Evolutionary conservation across 805 yeast genomes (phyloP).

Genomic region (Schwanniomyces occidentalis): DNA sequence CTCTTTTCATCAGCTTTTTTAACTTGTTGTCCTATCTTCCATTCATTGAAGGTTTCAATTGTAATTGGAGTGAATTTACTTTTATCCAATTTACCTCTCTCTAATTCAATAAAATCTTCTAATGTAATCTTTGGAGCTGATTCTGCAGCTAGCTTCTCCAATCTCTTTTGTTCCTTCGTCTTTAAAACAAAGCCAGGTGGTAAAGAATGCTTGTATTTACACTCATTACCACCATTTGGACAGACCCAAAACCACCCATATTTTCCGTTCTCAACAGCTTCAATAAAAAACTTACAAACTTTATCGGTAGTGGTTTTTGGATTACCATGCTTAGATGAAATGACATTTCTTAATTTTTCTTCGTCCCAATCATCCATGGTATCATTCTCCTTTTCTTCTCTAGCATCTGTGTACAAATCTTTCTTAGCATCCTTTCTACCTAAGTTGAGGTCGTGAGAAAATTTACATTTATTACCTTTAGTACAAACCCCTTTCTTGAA

Average conservation of each 20-base stretch:
- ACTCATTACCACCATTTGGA: slow-evolving; percentile 89
- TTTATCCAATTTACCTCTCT: slow-evolving; percentile 79
- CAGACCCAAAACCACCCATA: slow-evolving; percentile 99
- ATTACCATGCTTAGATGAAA: slow-evolving; percentile 91
- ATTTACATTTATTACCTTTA: slow-evolving; percentile 84
- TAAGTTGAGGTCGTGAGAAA: slow-evolving; percentile 81
- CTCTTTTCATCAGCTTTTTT: slow-evolving; percentile 47
- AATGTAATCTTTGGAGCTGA: slow-evolving; percentile 86
- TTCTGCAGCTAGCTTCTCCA: slow-evolving; percentile 83
- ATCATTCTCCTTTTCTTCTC: slow-evolving; percentile 71
- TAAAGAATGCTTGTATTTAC: slow-evolving; percentile 92
- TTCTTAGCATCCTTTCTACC: slow-evolving; percentile 89
- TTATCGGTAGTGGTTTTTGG: slow-evolving; percentile 91
- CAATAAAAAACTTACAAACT: slow-evolving; percentile 90
- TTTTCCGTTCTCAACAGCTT: slow-evolving; percentile 95
- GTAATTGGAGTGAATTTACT: slow-evolving; percentile 84
- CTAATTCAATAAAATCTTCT: slow-evolving; percentile 95
- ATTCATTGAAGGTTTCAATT: slow-evolving; percentile 69
- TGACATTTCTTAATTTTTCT: slow-evolving; percentile 84
- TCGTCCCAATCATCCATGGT: slow-evolving; percentile 98
- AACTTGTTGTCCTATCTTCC: slow-evolving; percentile 74
- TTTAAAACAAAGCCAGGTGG: slow-evolving; percentile 97
- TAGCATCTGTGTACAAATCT: slow-evolving; percentile 89
- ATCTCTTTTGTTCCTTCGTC: slow-evolving; percentile 92
- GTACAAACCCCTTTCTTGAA: slow-evolving; percentile 87